Evolutionary conservation across 139 green algal species (phyloP), one percentile per base, ranked within the genome.

Genomic region (Closterium sp.): DNA sequence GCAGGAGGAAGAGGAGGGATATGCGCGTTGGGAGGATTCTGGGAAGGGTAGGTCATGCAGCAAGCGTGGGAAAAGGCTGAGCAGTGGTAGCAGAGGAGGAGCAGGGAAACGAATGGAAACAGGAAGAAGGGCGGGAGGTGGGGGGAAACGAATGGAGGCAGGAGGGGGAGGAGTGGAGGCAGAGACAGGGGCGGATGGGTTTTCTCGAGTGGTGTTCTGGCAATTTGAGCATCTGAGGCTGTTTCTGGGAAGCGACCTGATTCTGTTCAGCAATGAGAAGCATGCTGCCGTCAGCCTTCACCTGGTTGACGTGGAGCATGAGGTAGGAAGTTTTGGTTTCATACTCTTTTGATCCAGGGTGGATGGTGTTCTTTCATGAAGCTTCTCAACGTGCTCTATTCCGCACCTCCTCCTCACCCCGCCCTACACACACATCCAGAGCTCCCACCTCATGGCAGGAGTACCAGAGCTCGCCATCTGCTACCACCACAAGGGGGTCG

Each of bases 151-250:
- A 27, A 28, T 27, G 87, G 87, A n/a, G 86, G 29, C n/a, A 91
- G 30, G 31, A 91, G 29, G 86, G 86, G 28, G 24, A 89, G 89
- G 89, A 27, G 31, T 29, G 13, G 31, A 31, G 29, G 89, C 62
- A 27, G 89, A 31, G n/a, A 42, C 6, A 22, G 89, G 24, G 24
- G 28, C 29, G 28, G 85, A 87, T 27, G 62, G 92, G 28, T 94
- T 94, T 87, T 19, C 84, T 1, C 89, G 92, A n/a, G 62, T 94
- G n/a, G 22, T 94, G 6, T 94, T 94, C 32, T 94, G 92, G 92
- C 89, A 94, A 62, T 94, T 94, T 31, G 34, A 90, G n/a, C 84
- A 94, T 19, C 85, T 94, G 70, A 32, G 45, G 31, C 89, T 94
- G 92, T 38, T 94, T 31, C n/a, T 94, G 2, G 92, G 92, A 4